Conservation (phyloP, 2,329 filamentous ascomycete species). For the Sporothrix protearum region DNA sequence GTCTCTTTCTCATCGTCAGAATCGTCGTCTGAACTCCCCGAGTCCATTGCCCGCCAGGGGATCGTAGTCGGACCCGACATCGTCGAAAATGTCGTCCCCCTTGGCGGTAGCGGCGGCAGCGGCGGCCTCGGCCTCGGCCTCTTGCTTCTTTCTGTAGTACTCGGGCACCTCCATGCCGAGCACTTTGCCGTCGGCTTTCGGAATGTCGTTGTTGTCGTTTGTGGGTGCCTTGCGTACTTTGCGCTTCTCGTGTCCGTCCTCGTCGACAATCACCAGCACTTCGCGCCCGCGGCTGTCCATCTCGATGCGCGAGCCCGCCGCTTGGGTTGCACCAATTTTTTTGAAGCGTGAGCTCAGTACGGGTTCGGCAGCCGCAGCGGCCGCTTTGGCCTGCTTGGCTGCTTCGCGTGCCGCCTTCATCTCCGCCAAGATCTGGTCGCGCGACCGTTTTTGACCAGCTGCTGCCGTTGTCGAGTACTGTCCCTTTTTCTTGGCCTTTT, state of each 20-base stretch:
- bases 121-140: slow-evolving; percentile 44
- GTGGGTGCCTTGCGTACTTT: slow-evolving; percentile 53
- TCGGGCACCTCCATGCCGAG: slow-evolving; percentile 66
- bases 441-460: slow-evolving; percentile 58
- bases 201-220: slow-evolving; percentile 38
- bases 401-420: slow-evolving; percentile 61
- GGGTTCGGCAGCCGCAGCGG: slow-evolving; percentile 45
- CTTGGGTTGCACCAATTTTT: slow-evolving; percentile 58
- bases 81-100: slow-evolving; percentile 63
- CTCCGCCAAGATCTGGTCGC: slow-evolving; percentile 65
- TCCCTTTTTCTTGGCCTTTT: slow-evolving; percentile 57
- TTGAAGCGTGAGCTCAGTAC: slow-evolving; percentile 59
- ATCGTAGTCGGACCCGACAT: slow-evolving; percentile 63
- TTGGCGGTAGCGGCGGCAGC: slow-evolving; percentile 47
- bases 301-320: slow-evolving; percentile 57
- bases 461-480: slow-evolving; percentile 54
- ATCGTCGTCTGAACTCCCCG: slow-evolving; percentile 38
- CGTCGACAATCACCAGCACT: slow-evolving; percentile 62
- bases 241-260: slow-evolving; percentile 63
- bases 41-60: slow-evolving; percentile 58
- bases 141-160: slow-evolving; percentile 49
- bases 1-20: slow-evolving; percentile 29
- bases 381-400: slow-evolving; percentile 57
- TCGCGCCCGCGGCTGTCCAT: slow-evolving; percentile 59
- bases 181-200: slow-evolving; percentile 50